A percentile compares a stretch with the other conserved stretches of the same genome.
Evolutionary conservation across 1,284 basidiomycete species (phyloP).

Genomic region (Prillingera fragicola): DNA sequence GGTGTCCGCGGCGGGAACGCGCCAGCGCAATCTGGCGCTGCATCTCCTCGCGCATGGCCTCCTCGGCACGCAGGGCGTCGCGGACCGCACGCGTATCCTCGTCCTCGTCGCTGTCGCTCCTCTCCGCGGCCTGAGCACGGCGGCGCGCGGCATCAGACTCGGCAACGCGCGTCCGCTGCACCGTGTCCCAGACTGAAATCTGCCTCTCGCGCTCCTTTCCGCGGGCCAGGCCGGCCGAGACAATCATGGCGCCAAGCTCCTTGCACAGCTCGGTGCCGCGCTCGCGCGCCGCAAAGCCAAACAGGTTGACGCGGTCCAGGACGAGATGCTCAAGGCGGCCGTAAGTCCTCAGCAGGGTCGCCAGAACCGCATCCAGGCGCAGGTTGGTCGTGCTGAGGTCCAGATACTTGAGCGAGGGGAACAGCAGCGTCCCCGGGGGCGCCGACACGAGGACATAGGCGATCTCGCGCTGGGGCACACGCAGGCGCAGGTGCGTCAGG

Average conservation of each 20-base stretch:
- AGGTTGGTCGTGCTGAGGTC: conserved; percentile 50
- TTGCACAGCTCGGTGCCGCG: conserved; percentile 39
- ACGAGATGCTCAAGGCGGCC: conserved; percentile 44
- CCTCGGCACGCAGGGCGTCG: conserved; percentile 19
- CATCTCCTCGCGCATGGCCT: conserved; percentile 23
- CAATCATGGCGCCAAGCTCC: conserved; percentile 38
- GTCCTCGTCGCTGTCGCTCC: conserved; percentile 15
- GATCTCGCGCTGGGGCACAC: conserved; percentile 45
- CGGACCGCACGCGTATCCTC: conserved; percentile 13
- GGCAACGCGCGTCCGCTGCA: conserved; percentile 30
- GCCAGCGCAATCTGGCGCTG: conserved; percentile 28
- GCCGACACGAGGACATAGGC: conserved; percentile 35
- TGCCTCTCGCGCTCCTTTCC: conserved; percentile 44
- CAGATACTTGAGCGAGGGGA: conserved; percentile 43
- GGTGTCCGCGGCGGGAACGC: conserved; percentile 38
- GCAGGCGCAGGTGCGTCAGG: conserved; percentile 44
- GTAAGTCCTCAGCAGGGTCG: conserved; percentile 34
- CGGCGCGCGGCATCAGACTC: conserved; percentile 25
- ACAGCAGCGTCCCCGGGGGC: conserved; percentile 18
- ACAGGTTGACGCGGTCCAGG: conserved; percentile 48
- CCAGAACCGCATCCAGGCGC: conserved; percentile 41
- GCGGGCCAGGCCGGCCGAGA: conserved; percentile 37
- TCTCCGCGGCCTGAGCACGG: conserved; percentile 2
- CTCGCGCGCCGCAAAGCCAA: conserved; percentile 45
- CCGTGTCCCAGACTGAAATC: conserved; percentile 41